A percentile compares a stretch with the other conserved stretches of the same genome.
Evolutionary conservation across 208 protist species (phyloP).

Genomic region (Angomonas ambiguus): DNA sequence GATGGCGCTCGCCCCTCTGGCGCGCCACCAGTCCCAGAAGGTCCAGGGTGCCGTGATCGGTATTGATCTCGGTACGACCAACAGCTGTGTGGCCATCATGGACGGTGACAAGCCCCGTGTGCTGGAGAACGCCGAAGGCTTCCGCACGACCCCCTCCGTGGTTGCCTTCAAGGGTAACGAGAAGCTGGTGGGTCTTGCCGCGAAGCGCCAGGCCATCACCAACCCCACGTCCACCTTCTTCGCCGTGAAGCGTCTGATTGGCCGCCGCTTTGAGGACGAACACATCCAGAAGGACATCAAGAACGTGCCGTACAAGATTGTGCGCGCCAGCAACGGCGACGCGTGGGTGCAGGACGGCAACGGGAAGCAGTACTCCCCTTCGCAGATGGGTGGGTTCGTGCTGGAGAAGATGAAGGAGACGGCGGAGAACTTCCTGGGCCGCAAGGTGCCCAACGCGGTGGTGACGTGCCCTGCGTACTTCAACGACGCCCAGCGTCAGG

Average conservation of each 20-base stretch:
- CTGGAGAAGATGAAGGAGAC: conserved; percentile 85
- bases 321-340: conserved; percentile 81
- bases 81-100: conserved; percentile 64
- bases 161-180: conserved; percentile 78
- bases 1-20: conserved; percentile 26
- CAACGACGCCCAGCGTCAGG: conserved; percentile 96
- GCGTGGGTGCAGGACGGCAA: conserved; percentile 92
- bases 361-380: conserved; percentile 83
- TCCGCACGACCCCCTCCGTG: conserved; percentile 81
- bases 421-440: conserved; percentile 28
- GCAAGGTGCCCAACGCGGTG: conserved; percentile 77
- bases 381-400: conserved; percentile 73
- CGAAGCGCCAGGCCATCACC: conserved; percentile 83
- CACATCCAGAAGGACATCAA: conserved; percentile 73
- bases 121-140: conserved; percentile 77
- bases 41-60: conserved; percentile 80
- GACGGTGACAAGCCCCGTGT: conserved; percentile 92
- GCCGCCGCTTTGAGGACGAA: conserved; percentile 66
- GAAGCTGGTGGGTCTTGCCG: conserved; percentile 73
- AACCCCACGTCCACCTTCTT: conserved; percentile 81
- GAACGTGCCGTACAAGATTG: conserved; percentile 95
- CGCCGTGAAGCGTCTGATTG: conserved; percentile 85
- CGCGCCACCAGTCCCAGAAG: conserved; percentile 49
- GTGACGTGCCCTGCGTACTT: conserved; percentile 97
- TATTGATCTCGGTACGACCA: conserved; percentile 83